Percentiles rank a stretch among this genome's conserved stretches.
These are phyloP conservation scores for Paracamarosporium sp. DNA, from an alignment of 2,329 filamentous ascomycete species.

Conservation along the genomic window DNA sequence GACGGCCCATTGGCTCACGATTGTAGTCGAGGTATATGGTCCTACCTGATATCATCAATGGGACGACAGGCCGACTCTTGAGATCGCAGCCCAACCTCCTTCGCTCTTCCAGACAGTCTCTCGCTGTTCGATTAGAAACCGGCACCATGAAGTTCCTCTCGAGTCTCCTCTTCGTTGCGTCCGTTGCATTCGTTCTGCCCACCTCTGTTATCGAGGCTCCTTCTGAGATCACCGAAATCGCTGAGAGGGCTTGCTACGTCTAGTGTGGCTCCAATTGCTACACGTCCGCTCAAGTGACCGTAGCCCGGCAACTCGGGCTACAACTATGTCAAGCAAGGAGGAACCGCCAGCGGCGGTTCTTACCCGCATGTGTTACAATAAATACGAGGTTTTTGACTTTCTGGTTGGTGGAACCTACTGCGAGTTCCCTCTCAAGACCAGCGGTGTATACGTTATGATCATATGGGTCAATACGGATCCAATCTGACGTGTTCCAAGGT, in stretches of 20 bases:
- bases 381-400: conserved; percentile 69
- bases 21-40: not conserved
- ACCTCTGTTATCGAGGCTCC: not conserved
- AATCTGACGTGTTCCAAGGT: conserved; percentile 44
- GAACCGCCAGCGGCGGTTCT: conserved; percentile 46
- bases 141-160: conserved; percentile 5
- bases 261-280: conserved; percentile 56
- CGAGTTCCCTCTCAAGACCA: conserved; percentile 66
- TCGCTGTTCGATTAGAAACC: not conserved
- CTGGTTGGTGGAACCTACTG: conserved; percentile 64
- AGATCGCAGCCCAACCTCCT: not conserved
- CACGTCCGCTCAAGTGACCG: conserved; percentile 55
- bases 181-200: conserved; percentile 2
- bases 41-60: not conserved
- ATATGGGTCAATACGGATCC: not conserved
- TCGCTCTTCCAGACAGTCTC: not conserved
- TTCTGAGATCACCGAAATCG: not conserved
- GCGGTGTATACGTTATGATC: conserved; percentile 60
- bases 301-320: conserved; percentile 61
- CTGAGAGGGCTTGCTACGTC: conserved; percentile 3
- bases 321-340: conserved; percentile 54
- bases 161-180: not conserved
- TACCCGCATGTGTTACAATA: conserved; percentile 68
- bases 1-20: not conserved
- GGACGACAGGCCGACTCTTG: not conserved